phyloP scores from a whole-genome alignment of 805 yeast genomes.

The Peterozyma xylosa region DNA sequence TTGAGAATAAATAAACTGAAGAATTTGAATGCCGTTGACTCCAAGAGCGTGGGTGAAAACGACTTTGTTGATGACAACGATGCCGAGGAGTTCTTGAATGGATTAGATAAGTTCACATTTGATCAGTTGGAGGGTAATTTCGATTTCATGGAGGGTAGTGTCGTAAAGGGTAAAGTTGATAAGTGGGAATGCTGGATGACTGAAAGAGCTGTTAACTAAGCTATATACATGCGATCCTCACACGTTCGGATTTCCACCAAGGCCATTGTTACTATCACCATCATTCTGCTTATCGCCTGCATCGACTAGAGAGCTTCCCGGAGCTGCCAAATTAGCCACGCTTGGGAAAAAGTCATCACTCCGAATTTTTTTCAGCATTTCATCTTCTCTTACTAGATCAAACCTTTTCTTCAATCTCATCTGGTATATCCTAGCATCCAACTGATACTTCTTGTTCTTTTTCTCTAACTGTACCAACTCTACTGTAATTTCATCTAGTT shows the following conservation, averaged over 20 bases:
- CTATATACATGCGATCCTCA: not conserved
- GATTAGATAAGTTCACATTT: constrained; percentile 45
- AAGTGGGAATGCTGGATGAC: constrained; percentile 77
- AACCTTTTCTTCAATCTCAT: constrained; percentile 28
- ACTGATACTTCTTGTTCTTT: constrained; percentile 28
- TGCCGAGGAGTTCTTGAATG: constrained; percentile 11
- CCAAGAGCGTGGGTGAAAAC: constrained; percentile 24
- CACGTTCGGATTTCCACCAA: not conserved
- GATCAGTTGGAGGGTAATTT: constrained; percentile 66
- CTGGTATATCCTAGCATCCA: constrained; percentile 33
- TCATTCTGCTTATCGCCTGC: not conserved
- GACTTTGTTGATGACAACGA: constrained; percentile 17
- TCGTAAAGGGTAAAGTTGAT: constrained; percentile 43
- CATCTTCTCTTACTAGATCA: constrained; percentile 24
- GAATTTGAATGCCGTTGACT: constrained; percentile 35
- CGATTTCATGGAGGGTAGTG: constrained; percentile 68
- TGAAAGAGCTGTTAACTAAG: constrained; percentile 56
- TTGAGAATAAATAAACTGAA: constrained; percentile 41
- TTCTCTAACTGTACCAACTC: constrained; percentile 15
- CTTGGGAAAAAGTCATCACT: constrained; percentile 34
- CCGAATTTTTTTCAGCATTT: constrained; percentile 22
- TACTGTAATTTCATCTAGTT: constrained; percentile 14
- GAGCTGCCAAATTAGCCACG: constrained; percentile 14
- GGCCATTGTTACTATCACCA: not conserved
- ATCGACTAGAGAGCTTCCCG: not conserved